Conservation (phyloP, 306 rosid species). For the Fragaria iinumae region DNA sequence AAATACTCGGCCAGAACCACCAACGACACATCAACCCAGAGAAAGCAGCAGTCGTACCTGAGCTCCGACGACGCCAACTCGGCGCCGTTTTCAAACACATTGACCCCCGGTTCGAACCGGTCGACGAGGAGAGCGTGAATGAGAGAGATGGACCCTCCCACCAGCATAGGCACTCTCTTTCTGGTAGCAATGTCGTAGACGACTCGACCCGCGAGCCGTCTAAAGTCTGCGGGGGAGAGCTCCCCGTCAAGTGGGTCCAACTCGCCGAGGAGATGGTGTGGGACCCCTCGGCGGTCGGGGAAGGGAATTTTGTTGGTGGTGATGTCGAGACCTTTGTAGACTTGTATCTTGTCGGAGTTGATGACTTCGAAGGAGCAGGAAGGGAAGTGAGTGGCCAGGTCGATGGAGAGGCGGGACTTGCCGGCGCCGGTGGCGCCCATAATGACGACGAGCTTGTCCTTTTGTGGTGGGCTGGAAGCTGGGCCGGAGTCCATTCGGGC, state of each 20-base stretch:
- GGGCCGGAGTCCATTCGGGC: constrained; percentile 49
- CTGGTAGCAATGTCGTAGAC: constrained; percentile 37
- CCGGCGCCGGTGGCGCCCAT: constrained; percentile 93
- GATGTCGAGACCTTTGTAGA: constrained; percentile 71
- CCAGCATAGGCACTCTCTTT: constrained; percentile 60
- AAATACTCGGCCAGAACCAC: constrained; percentile 51
- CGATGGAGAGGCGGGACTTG: constrained; percentile 77
- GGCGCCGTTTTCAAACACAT: constrained; percentile 38
- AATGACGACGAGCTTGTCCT: constrained; percentile 66
- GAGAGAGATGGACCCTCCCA: constrained; percentile 89
- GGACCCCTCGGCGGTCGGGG: constrained; percentile 49
- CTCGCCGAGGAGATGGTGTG: constrained; percentile 81
- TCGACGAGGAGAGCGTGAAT: constrained; percentile 59
- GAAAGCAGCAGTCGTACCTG: constrained; percentile 73
- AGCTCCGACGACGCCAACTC: constrained; percentile 39
- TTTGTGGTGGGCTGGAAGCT: constrained; percentile 32
- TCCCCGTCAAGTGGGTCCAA: constrained; percentile 46
- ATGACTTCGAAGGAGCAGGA: constrained; percentile 53
- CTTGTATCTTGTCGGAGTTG: constrained; percentile 90
- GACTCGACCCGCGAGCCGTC: constrained; percentile 34
- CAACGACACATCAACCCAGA: constrained; percentile 78
- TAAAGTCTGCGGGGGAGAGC: constrained; percentile 53
- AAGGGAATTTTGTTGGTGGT: constrained; percentile 84
- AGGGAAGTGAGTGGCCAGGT: constrained; percentile 62
- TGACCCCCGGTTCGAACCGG: constrained; percentile 37